phyloP scores from a whole-genome alignment of 2,329 filamentous ascomycete genomes.

The Sclerotinia sclerotiorum region DNA sequence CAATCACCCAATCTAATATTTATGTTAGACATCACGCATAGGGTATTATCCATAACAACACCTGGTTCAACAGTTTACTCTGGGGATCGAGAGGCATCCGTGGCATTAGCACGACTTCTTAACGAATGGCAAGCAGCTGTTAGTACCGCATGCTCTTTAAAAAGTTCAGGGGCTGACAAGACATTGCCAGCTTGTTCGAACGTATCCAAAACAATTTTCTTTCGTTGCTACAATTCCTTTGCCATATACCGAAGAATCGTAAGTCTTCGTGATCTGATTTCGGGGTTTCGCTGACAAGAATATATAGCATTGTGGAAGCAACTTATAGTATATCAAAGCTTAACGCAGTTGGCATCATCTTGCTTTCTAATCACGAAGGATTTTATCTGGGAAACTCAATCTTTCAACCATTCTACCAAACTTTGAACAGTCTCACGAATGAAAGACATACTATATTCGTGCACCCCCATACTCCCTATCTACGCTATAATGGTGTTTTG shows the following conservation, averaged over 20 bases:
- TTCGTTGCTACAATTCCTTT: constrained; percentile 8
- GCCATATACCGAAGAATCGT: constrained; percentile 13
- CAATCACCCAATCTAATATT: background rate
- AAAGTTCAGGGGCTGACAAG: background rate
- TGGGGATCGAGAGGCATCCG: background rate
- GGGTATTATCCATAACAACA: constrained; percentile 9
- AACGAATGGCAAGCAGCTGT: constrained; percentile 13
- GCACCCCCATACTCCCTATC: constrained; percentile 7
- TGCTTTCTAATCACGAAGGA: constrained; percentile 8
- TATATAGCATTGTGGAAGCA: background rate
- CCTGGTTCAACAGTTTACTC: constrained; percentile 1
- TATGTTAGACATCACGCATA: constrained; percentile 10
- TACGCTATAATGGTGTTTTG: background rate
- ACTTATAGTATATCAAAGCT: background rate
- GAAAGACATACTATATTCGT: constrained; percentile 11
- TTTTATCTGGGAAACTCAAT: constrained; percentile 11
- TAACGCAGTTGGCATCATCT: background rate
- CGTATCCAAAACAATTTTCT: constrained; percentile 4
- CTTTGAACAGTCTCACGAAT: background rate
- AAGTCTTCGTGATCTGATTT: background rate
- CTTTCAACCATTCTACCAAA: background rate
- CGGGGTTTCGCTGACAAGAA: background rate
- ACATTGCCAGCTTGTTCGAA: background rate
- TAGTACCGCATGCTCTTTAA: background rate
- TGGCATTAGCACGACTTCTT: constrained; percentile 5